phyloP scores from a whole-genome alignment of 2,329 filamentous ascomycete genomes.

The Hypoxylon sp. region DNA sequence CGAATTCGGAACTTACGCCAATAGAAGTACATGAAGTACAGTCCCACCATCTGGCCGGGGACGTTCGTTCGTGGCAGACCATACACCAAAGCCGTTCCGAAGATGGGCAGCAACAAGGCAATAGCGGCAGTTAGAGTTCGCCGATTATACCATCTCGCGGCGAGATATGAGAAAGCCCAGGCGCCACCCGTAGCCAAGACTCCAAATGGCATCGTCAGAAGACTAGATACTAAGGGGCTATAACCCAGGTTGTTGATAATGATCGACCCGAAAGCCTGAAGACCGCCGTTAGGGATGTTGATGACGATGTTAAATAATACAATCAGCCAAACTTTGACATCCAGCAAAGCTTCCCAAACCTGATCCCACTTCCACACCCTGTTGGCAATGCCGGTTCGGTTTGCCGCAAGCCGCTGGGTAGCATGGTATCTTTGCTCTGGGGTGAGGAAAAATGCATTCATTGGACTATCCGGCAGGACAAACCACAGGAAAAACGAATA shows the following conservation, averaged over 20 bases:
- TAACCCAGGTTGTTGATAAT: constrained; percentile 50
- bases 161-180: constrained; percentile 46
- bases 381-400: constrained; percentile 57
- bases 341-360: constrained; percentile 49
- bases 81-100: constrained; percentile 47
- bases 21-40: constrained; percentile 60
- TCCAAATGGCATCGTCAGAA: constrained; percentile 49
- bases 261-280: constrained; percentile 49
- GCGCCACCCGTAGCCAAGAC: constrained; percentile 46
- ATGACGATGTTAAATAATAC: constrained; percentile 51
- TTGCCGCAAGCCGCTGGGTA: constrained; percentile 55
- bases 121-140: constrained; percentile 44
- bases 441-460: constrained; percentile 56
- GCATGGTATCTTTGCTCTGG: constrained; percentile 51
- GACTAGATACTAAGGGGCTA: constrained; percentile 41
- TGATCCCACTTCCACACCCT: constrained; percentile 52
- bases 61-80: constrained; percentile 51
- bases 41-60: constrained; percentile 58
- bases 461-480: constrained; percentile 56
- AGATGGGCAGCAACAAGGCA: constrained; percentile 44
- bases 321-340: constrained; percentile 51
- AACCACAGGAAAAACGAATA: constrained; percentile 51
- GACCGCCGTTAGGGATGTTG: constrained; percentile 53
- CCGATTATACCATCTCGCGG: constrained; percentile 46
- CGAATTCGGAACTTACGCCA: constrained; percentile 48